Base-by-base conservation (phyloP, 768 basidiomycete species). In the Cyathus striatus region DNA sequence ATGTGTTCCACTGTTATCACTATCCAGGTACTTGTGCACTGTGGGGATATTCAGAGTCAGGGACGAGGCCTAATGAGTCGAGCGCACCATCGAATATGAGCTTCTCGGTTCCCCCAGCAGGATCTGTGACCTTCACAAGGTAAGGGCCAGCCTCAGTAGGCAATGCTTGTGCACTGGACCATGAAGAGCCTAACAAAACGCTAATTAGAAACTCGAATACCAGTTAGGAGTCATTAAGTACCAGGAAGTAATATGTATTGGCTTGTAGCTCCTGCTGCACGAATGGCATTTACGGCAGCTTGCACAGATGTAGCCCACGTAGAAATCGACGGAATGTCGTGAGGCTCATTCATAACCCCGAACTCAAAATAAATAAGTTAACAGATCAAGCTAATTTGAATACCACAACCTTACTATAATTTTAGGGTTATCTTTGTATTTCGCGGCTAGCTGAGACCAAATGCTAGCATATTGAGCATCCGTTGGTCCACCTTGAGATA, bases 21-120 rank as follows among this genome's bases (percentile, higher is more conserved):
- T 63, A 55, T 82, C 80, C 40, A 78, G 70, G 59, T 82, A 82
- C 55, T 77, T 74, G 65, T 81, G 80, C 6, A 79, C 76, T 52
- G 23, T 33, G 3, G n/a, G 30, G 23, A 35, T n/a, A n/a, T n/a
- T n/a, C n/a, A n/a, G n/a, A n/a, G n/a, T n/a, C n/a, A n/a, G n/a
- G n/a, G n/a, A n/a, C n/a, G n/a, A n/a, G n/a, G n/a, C n/a, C n/a
- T n/a, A 23, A 4, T 35, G 6, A 5, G 10, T 38, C 26, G 4
- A 18, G 40, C 27, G 3, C 27, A 55, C 58, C 56, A 51, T 82
- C 80, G 46, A 82, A 71, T 46, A 82, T 58, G 25, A 81, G 64
- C 47, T 69, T 70, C 43, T 47, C 61, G 5, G 42, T 65, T 20
- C 59, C 63, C 10, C 73, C 69, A 44, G 66, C 66, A 25, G 67